Conservation (phyloP, 2,329 filamentous ascomycete species). For the Pseudodiploospora longispora region DNA sequence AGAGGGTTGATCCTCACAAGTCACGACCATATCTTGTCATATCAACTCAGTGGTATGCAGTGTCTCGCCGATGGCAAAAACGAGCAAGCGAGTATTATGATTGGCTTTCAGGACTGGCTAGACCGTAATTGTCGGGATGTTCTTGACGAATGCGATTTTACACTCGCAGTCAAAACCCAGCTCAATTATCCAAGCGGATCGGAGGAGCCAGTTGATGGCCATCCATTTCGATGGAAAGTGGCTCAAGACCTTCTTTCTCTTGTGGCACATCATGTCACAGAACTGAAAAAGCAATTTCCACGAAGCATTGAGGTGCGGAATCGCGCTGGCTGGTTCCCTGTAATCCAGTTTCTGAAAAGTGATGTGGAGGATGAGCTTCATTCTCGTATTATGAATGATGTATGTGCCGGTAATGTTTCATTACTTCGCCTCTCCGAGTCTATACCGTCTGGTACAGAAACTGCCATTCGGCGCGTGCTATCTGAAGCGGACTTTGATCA, state of each 20-base stretch:
- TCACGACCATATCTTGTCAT: constrained; percentile 58
- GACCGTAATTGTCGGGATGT: constrained; percentile 5
- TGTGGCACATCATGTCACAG: constrained; percentile 27
- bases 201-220: constrained; percentile 40
- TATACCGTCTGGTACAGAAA: constrained; percentile 5
- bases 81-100: neutral
- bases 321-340: constrained; percentile 38
- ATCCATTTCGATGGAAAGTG: constrained; percentile 43
- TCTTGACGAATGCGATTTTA: constrained; percentile 21
- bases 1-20: constrained; percentile 50
- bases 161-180: constrained; percentile 44
- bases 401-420: constrained; percentile 23
- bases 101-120: constrained; percentile 3
- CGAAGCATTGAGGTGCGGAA: constrained; percentile 39
- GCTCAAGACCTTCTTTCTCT: constrained; percentile 33
- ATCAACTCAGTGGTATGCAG: constrained; percentile 54
- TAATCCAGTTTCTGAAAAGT: constrained; percentile 45
- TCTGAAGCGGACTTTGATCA: constrained; percentile 1
- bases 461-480: constrained; percentile 5
- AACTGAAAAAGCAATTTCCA: constrained; percentile 30
- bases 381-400: constrained; percentile 29
- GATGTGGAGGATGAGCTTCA: constrained; percentile 39
- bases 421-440: neutral
- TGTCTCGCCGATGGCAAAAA: constrained; percentile 39
- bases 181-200: constrained; percentile 49